A percentile compares a stretch with the other conserved stretches of the same genome.
Conservation (phyloP, 2,329 filamentous ascomycete species). For the Immersiporthe knoxdaviesiana region DNA sequence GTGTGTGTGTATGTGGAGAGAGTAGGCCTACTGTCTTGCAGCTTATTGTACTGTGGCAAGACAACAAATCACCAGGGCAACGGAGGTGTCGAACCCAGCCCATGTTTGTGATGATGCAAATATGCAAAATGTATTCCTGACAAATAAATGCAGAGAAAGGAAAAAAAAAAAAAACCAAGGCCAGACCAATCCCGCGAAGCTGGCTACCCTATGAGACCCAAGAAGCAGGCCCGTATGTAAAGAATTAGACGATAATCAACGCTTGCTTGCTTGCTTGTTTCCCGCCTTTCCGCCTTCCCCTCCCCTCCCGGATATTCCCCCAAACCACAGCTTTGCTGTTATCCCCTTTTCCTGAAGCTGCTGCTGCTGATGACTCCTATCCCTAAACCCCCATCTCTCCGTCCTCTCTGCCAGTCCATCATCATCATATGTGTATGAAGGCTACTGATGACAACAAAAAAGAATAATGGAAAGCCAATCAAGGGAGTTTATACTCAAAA, state of each 20-base stretch:
- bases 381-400: not conserved
- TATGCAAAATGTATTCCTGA: conserved; percentile 28
- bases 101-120: conserved; percentile 17
- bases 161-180: too few species aligned
- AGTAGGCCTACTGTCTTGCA: too few species aligned
- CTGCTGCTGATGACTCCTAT: not conserved
- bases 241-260: conserved; percentile 29
- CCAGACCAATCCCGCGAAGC: not conserved
- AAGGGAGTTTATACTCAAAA: conserved; percentile 14
- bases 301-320: too few species aligned
- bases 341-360: conserved; percentile 1
- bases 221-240: conserved; percentile 7
- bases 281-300: not conserved
- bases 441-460: conserved; percentile 3
- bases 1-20: too few species aligned
- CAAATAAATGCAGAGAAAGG: conserved; percentile 18
- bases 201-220: conserved; percentile 2
- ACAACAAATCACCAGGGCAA: not conserved
- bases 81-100: too few species aligned
- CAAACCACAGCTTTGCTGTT: conserved; percentile 11
- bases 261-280: conserved; percentile 15
- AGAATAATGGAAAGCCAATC: not conserved
- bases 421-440: not conserved
- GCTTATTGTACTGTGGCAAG: not conserved
- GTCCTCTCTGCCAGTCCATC: conserved; percentile 10